These are phyloP conservation scores for Pisolithus tinctorius DNA, from an alignment of 768 basidiomycete genomes.

Conservation along the genomic window DNA sequence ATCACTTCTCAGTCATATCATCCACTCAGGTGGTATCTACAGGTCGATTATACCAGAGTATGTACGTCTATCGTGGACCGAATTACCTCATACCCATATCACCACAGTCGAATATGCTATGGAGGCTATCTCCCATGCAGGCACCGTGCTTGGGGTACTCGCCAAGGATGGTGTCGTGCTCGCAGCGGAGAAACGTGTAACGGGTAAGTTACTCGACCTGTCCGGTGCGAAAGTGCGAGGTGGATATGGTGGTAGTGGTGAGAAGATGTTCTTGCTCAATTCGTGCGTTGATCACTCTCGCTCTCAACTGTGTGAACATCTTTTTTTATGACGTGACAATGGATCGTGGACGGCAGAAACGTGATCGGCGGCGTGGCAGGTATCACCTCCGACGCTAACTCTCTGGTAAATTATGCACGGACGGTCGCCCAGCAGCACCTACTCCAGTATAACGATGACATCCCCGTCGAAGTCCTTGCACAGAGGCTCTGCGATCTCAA, in stretches of 20 bases:
- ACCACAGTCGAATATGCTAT: conserved; percentile 94
- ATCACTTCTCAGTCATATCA: conserved; percentile 3
- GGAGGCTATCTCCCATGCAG: conserved; percentile 97
- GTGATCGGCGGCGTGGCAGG: conserved; percentile 94
- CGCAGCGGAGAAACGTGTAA: conserved; percentile 96
- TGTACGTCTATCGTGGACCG: conserved; percentile 18
- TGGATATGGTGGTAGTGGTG: conserved; percentile 91
- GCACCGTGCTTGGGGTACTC: conserved; percentile 87
- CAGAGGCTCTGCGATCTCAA: conserved; percentile 95
- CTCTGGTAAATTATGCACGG: conserved; percentile 90
- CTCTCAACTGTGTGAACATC: not conserved
- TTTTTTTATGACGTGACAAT: conserved; percentile 1
- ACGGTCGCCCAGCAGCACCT: conserved; percentile 87
- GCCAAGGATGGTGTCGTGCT: conserved; percentile 89
- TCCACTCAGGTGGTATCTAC: conserved; percentile 5
- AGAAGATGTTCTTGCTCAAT: conserved; percentile 97
- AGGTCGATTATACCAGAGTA: conserved; percentile 97
- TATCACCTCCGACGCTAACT: conserved; percentile 95
- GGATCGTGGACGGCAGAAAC: conserved; percentile 50
- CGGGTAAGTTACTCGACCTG: conserved; percentile 93
- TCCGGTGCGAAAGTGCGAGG: conserved; percentile 72
- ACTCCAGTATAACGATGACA: conserved; percentile 90
- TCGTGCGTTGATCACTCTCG: conserved; percentile 42
- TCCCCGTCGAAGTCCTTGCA: conserved; percentile 93
- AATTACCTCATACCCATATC: too few species aligned